Conservation (phyloP, 169 alveolate species). For the Babesia ovata region DNA sequence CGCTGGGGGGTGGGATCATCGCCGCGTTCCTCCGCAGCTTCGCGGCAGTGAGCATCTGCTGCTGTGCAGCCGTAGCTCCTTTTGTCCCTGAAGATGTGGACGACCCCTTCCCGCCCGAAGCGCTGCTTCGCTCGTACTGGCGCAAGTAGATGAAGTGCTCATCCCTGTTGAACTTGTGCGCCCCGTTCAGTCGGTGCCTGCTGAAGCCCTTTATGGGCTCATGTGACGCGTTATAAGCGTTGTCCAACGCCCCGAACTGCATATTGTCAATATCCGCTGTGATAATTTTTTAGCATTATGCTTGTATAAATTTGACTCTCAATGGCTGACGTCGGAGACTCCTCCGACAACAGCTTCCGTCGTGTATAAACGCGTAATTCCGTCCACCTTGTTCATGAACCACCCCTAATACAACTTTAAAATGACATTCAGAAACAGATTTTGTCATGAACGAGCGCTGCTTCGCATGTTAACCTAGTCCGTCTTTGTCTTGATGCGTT, state of each 20-base stretch:
- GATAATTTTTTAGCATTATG: not conserved
- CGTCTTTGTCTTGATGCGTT: conserved; percentile 7
- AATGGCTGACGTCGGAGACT: no score
- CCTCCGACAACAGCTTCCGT: no score
- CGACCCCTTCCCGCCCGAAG: not conserved
- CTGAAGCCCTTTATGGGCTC: conserved; percentile 54
- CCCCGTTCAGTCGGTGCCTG: conserved; percentile 52
- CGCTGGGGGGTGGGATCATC: conserved; percentile 28
- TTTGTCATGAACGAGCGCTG: no score
- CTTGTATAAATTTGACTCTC: no score
- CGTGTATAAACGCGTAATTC: no score
- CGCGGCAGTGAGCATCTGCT: conserved; percentile 6
- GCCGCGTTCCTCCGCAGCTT: conserved; percentile 24
- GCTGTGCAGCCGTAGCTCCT: not conserved
- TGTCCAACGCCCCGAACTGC: conserved; percentile 30
- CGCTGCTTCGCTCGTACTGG: conserved; percentile 28
- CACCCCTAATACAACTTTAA: no score
- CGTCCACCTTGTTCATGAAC: no score
- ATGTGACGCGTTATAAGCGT: conserved; percentile 64
- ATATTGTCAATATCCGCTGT: not conserved
- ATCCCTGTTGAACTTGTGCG: conserved; percentile 57
- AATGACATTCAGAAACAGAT: no score
- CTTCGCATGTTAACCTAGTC: not conserved
- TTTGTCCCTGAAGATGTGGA: not conserved
- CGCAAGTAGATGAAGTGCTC: conserved; percentile 63